Evolutionary conservation across 2,329 filamentous ascomycete genomes (phyloP), one percentile per base, ranked within the genome.

Genomic region (Calonectria leucothoes): DNA sequence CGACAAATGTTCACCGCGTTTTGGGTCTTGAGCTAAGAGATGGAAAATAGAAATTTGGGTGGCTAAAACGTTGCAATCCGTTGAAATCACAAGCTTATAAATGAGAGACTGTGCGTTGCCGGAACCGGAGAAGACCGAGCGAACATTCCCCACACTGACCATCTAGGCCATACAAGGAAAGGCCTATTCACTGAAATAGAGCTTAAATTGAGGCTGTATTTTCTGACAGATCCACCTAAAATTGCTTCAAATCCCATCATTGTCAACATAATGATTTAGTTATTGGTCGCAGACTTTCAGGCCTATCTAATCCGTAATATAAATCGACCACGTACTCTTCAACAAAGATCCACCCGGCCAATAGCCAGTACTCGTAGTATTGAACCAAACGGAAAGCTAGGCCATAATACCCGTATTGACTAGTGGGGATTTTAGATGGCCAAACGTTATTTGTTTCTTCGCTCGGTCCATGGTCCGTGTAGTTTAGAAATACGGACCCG

Each of bases 51-150:
- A 55, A 39, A 33, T n/a, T 25, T 37, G 4, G n/a, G 55, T 37
- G 55, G 55, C 23, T 33, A 59, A 39, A 27, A n/a, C n/a, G n/a
- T n/a, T n/a, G 55, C 33, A 10, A 39, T 15, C 8, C 11, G 12
- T 27, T 25, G 14, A 33, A 17, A 59, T 59, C 33, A 59, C 55
- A 39, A 59, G 55, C 55, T 39, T 59, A 59, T 59, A 59, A 59
- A 59, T 59, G n/a, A 25, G n/a, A 35, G 55, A 25, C 55, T 59
- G 55, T 59, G 52, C 52, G 55, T 59, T 59, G 33, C 55, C 55
- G 55, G 55, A 14, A 59, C 55, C 55, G 55, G 55, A 59, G 55
- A 59, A 11, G n/a, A 23, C 12, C 23, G 2, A 23, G n/a, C 23
- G 2, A 23, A 27, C n/a, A 33, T 39, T 33, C 55, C 55, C 55